A percentile compares a stretch with the other conserved stretches of the same genome.
These are phyloP conservation scores for Primulina eburnea DNA, from an alignment of 257 asterid species.

Conservation along the genomic window DNA sequence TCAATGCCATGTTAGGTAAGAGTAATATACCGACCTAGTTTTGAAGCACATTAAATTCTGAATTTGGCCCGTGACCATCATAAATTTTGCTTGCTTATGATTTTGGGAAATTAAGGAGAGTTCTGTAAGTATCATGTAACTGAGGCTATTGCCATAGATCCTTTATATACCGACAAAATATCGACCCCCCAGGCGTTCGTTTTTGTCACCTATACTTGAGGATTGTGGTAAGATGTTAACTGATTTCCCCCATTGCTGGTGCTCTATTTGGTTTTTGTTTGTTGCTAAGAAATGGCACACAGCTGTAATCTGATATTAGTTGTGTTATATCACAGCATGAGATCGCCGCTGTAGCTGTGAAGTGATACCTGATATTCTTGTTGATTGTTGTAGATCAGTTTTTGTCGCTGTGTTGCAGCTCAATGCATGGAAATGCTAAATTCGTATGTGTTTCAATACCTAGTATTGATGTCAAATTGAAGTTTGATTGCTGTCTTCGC, in stretches of 20 bases:
- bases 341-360: slow-evolving; percentile 50
- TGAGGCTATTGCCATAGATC: slow-evolving; percentile 31
- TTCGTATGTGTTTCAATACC: slow-evolving; percentile 20
- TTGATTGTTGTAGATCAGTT: slow-evolving; percentile 44
- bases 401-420: slow-evolving; percentile 50
- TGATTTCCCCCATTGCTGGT: background rate
- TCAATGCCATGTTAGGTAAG: slow-evolving; percentile 47
- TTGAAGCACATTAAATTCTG: slow-evolving; percentile 24
- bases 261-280: slow-evolving; percentile 6
- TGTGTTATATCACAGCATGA: slow-evolving; percentile 46
- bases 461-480: slow-evolving; percentile 4
- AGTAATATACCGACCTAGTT: slow-evolving; percentile 28
- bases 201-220: slow-evolving; percentile 5
- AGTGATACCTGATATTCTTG: slow-evolving; percentile 34
- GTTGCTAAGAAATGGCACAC: background rate
- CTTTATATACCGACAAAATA: slow-evolving; percentile 26
- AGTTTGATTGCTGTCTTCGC: background rate
- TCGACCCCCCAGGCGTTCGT: slow-evolving; percentile 7
- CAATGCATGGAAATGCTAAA: slow-evolving; percentile 26
- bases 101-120: slow-evolving; percentile 25
- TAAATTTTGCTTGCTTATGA: slow-evolving; percentile 19
- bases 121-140: slow-evolving; percentile 26
- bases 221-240: slow-evolving; percentile 22
- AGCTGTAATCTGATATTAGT: slow-evolving; percentile 34
- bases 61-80: slow-evolving; percentile 23